phyloP scores from a whole-genome alignment of 1,139 yeast species.

The Lodderomyces jiufengensis region DNA sequence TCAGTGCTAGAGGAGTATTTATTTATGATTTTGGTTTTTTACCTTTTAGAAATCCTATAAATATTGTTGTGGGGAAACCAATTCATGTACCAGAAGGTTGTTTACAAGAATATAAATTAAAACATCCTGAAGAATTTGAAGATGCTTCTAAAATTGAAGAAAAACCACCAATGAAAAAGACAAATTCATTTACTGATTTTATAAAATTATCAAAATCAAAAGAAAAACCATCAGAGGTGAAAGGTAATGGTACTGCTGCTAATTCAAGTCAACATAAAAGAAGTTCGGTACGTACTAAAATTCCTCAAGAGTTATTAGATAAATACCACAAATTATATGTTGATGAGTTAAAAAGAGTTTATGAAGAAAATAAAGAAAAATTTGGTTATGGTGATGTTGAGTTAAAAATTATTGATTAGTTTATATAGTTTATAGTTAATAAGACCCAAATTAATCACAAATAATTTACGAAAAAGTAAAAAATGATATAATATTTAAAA shows the following conservation, averaged over 20 bases:
- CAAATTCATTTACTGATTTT: constrained; percentile 13
- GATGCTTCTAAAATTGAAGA: constrained; percentile 5
- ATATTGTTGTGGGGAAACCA: constrained; percentile 80
- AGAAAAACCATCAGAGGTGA: not conserved
- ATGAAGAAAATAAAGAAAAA: constrained; percentile 62
- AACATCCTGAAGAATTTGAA: constrained; percentile 26
- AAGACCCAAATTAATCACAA: too few species aligned
- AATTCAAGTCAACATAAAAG: constrained; percentile 12
- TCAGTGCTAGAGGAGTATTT: constrained; percentile 90
- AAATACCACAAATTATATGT: constrained; percentile 72
- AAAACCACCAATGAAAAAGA: constrained; percentile 3
- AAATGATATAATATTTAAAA: too few species aligned
- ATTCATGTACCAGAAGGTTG: constrained; percentile 57
- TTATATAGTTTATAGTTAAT: too few species aligned
- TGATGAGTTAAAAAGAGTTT: constrained; percentile 62
- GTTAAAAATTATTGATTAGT: constrained; percentile 45
- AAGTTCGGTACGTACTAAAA: constrained; percentile 21
- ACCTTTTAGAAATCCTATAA: constrained; percentile 80
- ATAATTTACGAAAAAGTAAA: too few species aligned
- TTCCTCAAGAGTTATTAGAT: constrained; percentile 50
- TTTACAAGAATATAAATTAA: constrained; percentile 28
- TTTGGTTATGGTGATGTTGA: constrained; percentile 52
- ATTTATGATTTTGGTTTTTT: constrained; percentile 89
- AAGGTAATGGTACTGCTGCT: not conserved
- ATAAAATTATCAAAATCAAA: constrained; percentile 16